Evolutionary conservation across 441 rosid species (phyloP), one percentile per base, ranked within the genome.

Genomic region (Euphorbia schlechtendalii): DNA sequence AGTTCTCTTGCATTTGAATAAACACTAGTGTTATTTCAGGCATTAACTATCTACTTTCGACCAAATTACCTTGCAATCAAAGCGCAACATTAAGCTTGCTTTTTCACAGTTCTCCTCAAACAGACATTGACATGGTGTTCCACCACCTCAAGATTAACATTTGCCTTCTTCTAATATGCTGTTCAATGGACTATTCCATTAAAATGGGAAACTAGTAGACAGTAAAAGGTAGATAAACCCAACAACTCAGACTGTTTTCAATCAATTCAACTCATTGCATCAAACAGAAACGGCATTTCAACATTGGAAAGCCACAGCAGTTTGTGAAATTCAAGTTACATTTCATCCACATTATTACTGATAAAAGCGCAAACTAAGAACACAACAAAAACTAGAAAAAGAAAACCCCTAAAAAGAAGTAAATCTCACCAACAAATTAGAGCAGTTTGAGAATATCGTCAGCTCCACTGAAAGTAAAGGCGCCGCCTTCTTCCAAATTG

Each of bases 401-500:
- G 0, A n/a, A n/a, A n/a, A n/a, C n/a, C n/a, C n/a, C n/a, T n/a
- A n/a, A 46, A 18, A 5, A 22, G 28, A 53, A 32, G 20, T 46
- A 8, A 46, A 46, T 46, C 55, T 30, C 27, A 43, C 65, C 45
- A 13, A n/a, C 13, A 59, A 54, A 51, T 86, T 73, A 91, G 6
- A 87, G 88, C 43, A 67, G 80, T 58, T 84, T 87, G 64, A 89
- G 96, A 73, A 89, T 82, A 56, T 92, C 92, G 68, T 92, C 96
- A 32, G 95, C 98, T 11, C 92, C 77, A 58, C 88, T 86, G 67
- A 67, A 76, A 14, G 96, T 89, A 61, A 92, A 92, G 48, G 96
- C 92, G 7, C 95, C 98, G 1, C 95, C 98, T 71, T 89, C 95
- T 70, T 89, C 98, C 68, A 92, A 78, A 61, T 87, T 89, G 57